These are phyloP conservation scores for Casuarina glauca DNA, from an alignment of 306 rosid genomes.

Conservation along the genomic window DNA sequence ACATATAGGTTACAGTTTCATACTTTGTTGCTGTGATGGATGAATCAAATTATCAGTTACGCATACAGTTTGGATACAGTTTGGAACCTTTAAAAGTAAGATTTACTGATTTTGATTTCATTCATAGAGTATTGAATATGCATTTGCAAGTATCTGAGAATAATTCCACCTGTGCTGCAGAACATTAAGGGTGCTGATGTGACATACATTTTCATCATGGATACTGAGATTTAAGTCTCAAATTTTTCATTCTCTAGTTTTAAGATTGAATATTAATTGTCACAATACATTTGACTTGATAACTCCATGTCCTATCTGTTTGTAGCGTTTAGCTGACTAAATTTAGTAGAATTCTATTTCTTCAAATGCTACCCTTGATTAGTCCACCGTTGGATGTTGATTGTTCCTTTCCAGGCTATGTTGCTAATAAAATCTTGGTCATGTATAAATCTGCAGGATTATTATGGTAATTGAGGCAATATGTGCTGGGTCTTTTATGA, in stretches of 20 bases:
- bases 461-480: constrained; percentile 88
- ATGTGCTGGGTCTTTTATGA: constrained; percentile 82
- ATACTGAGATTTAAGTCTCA: not conserved
- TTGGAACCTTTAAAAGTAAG: too few species aligned
- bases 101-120: not conserved
- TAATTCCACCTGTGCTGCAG: not conserved
- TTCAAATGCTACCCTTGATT: not conserved
- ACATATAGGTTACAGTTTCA: not conserved
- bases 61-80: not conserved
- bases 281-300: not conserved
- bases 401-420: constrained; percentile 16
- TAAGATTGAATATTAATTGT: constrained; percentile 1
- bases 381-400: constrained; percentile 13
- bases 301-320: constrained; percentile 13
- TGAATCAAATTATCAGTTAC: not conserved
- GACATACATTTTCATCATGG: not conserved
- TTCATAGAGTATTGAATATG: not conserved
- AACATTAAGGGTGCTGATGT: not conserved
- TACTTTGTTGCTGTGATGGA: not conserved
- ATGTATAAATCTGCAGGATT: constrained; percentile 61
- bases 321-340: not conserved
- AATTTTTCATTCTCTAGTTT: not conserved
- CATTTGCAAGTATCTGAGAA: not conserved
- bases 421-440: constrained; percentile 22
- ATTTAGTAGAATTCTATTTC: not conserved